Percentiles rank a stretch among this genome's conserved stretches.
Conservation (phyloP, 78 protist species). For the Pigoraptor vietnamica region DNA sequence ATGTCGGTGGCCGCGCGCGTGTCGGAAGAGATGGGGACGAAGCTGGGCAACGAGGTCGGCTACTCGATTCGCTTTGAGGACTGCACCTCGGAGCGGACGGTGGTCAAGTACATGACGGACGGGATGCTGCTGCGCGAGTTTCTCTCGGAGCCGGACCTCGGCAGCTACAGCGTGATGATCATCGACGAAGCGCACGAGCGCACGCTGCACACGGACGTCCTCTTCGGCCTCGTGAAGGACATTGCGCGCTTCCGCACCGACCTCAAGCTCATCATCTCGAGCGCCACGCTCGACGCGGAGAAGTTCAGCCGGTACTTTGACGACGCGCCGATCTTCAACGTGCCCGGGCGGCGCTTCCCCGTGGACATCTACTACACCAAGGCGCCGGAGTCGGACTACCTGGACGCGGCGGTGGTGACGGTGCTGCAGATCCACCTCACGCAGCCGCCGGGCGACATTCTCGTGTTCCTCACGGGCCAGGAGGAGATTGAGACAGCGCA, state of each 20-base stretch:
- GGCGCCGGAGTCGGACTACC: conserved; percentile 94
- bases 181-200: conserved; percentile 99
- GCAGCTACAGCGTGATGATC: conserved; percentile 79
- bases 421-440: conserved; percentile 94
- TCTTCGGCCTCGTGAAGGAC: conserved; percentile 61
- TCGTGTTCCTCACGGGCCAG: conserved; percentile 96
- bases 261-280: conserved; percentile 76
- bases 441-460: conserved; percentile 85
- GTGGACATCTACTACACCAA: conserved; percentile 90
- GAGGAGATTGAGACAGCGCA: conserved; percentile 85
- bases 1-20: conserved; percentile 95
- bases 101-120: conserved; percentile 95
- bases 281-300: conserved; percentile 95
- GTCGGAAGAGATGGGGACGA: conserved; percentile 81
- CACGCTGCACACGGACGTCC: conserved; percentile 88
- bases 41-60: conserved; percentile 70
- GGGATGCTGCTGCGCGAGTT: conserved; percentile 97
- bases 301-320: conserved; percentile 91
- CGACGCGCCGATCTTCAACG: conserved; percentile 77
- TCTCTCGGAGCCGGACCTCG: conserved; percentile 69
- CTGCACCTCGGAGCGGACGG: conserved; percentile 73
- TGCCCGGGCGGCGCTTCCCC: conserved; percentile 75
- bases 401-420: conserved; percentile 90
- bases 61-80: conserved; percentile 93
- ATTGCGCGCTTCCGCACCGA: conserved; percentile 83